Evolutionary conservation across 1,139 yeast genomes (phyloP).

Genomic region (Trichomonascaceae sp.): DNA sequence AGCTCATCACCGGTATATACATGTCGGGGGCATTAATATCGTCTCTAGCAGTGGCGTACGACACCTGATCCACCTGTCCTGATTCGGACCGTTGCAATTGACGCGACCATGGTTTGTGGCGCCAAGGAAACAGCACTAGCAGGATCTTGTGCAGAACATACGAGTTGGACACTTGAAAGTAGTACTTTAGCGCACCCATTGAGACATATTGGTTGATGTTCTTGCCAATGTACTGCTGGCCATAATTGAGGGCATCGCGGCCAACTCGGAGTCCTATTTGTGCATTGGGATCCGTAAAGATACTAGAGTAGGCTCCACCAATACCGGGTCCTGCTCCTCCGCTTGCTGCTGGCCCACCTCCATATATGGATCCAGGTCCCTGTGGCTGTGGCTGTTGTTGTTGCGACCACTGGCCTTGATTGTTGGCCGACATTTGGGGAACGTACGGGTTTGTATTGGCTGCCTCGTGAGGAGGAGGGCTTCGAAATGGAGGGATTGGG

Average conservation of each 20-base stretch:
- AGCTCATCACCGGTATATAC: slow-evolving; percentile 69
- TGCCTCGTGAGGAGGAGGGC: slow-evolving; percentile 24
- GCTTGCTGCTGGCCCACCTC: no score
- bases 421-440: slow-evolving; percentile 5
- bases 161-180: slow-evolving; percentile 82
- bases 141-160: slow-evolving; percentile 67
- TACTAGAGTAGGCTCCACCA: slow-evolving; percentile 21
- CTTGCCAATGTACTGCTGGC: slow-evolving; percentile 62
- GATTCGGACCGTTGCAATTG: slow-evolving; percentile 24
- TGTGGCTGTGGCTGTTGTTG: slow-evolving; percentile 8
- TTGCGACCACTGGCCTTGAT: slow-evolving; percentile 7
- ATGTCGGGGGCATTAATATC: slow-evolving; percentile 94
- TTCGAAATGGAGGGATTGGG: slow-evolving; percentile 28
- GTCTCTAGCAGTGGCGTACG: slow-evolving; percentile 59
- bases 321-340: slow-evolving; percentile 6
- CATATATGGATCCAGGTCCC: slow-evolving; percentile 2
- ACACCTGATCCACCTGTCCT: slow-evolving; percentile 26
- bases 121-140: slow-evolving; percentile 75
- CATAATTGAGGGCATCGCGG: slow-evolving; percentile 58
- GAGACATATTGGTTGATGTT: slow-evolving; percentile 30
- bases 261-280: slow-evolving; percentile 86
- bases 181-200: slow-evolving; percentile 50
- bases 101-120: slow-evolving; percentile 49
- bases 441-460: slow-evolving; percentile 10
- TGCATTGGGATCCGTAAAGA: slow-evolving; percentile 69